These are phyloP conservation scores for Omphalea diandra DNA, from an alignment of 441 rosid species.

Conservation along the genomic window DNA sequence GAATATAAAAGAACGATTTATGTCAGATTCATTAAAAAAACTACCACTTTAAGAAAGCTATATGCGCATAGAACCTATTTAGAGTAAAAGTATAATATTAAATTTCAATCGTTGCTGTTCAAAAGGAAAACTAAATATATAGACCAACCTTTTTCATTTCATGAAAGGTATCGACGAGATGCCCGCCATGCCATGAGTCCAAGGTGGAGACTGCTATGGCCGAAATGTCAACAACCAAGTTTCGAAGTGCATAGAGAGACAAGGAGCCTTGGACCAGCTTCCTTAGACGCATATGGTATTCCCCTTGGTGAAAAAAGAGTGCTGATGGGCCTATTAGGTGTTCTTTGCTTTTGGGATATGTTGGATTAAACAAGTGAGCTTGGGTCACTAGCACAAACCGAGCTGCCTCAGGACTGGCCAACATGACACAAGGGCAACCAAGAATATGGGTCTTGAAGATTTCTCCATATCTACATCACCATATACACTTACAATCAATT, in stretches of 20 bases:
- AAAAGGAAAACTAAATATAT: background rate
- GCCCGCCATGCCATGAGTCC: constrained; percentile 48
- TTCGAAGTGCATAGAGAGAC: constrained; percentile 53
- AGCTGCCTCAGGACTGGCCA: constrained; percentile 84
- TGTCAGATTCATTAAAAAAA: no score
- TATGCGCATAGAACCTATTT: no score
- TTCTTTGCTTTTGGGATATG: constrained; percentile 92
- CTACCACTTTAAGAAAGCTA: no score
- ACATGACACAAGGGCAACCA: constrained; percentile 88
- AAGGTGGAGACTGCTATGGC: constrained; percentile 48
- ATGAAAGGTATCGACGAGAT: constrained; percentile 53
- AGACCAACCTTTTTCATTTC: constrained; percentile 81
- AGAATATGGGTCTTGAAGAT: constrained; percentile 79
- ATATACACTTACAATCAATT: constrained; percentile 13
- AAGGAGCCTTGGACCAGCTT: constrained; percentile 69
- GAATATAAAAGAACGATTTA: background rate
- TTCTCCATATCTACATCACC: constrained; percentile 63
- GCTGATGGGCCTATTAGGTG: constrained; percentile 77
- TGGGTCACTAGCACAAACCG: constrained; percentile 76
- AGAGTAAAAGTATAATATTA: no score
- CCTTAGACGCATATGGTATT: constrained; percentile 63
- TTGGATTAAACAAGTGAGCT: constrained; percentile 87
- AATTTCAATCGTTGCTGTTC: no score
- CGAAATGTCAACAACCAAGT: constrained; percentile 58
- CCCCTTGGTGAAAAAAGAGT: constrained; percentile 83